These are phyloP conservation scores for Auricularia heimuer DNA, from an alignment of 768 basidiomycete species.

Conservation along the genomic window DNA sequence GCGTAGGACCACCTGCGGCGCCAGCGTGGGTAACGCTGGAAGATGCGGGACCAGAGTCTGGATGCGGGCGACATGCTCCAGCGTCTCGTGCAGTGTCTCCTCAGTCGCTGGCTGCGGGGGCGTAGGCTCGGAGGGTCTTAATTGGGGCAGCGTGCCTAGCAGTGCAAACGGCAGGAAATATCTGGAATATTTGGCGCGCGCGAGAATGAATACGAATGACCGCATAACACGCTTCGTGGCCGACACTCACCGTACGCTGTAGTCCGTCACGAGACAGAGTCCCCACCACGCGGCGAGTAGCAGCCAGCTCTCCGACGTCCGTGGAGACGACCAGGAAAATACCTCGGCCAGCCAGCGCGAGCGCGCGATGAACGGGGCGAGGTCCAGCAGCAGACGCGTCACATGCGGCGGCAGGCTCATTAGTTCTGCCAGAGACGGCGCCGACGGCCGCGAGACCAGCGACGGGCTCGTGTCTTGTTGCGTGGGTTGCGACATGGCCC, in stretches of 20 bases:
- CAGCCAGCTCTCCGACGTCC: conserved; percentile 57
- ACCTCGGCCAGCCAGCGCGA: conserved; percentile 37
- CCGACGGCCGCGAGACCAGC: background rate
- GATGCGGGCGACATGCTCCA: conserved; percentile 60
- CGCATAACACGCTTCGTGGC: background rate
- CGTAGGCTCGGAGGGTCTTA: conserved; percentile 17
- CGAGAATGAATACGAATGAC: conserved; percentile 3
- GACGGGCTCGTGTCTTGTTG: background rate
- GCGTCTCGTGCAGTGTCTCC: conserved; percentile 37
- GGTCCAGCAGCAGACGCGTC: conserved; percentile 48
- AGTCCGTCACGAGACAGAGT: conserved; percentile 49
- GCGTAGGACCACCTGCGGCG: conserved; percentile 37
- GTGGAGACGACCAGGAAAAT: conserved; percentile 41
- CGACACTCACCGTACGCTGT: conserved; percentile 37
- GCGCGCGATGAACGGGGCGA: conserved; percentile 43
- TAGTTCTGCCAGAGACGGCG: background rate
- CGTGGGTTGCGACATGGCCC: background rate
- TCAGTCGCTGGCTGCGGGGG: conserved; percentile 40
- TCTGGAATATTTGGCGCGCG: conserved; percentile 22
- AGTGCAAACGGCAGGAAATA: conserved; percentile 48
- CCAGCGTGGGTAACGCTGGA: conserved; percentile 19
- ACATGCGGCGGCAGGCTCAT: conserved; percentile 44
- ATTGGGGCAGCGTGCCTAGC: conserved; percentile 27
- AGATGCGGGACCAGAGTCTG: conserved; percentile 42
- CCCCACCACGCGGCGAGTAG: conserved; percentile 70